phyloP scores from a whole-genome alignment of 768 basidiomycete genomes.

The Naganishia vishniacii region DNA sequence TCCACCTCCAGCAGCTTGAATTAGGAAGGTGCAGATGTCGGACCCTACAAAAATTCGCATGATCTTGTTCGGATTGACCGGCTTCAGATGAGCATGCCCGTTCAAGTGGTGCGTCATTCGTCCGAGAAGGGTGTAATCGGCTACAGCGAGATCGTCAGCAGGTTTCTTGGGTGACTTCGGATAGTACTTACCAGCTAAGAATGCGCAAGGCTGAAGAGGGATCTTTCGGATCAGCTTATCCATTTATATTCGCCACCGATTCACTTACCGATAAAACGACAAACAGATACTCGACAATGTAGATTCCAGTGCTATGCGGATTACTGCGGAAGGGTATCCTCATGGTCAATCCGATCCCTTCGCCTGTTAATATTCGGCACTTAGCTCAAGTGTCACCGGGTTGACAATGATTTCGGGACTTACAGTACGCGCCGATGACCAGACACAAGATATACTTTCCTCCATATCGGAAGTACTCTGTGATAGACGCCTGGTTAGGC shows the following conservation, averaged over 20 bases:
- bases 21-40: slow-evolving; percentile 46
- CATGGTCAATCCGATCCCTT: slow-evolving; percentile 42
- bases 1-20: slow-evolving; percentile 48
- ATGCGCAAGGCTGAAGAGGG: slow-evolving; percentile 41
- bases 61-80: slow-evolving; percentile 38
- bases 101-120: slow-evolving; percentile 39
- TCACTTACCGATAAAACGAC: slow-evolving; percentile 41
- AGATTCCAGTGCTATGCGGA: slow-evolving; percentile 39
- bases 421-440: slow-evolving; percentile 44
- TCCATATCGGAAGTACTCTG: slow-evolving; percentile 31
- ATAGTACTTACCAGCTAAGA: slow-evolving; percentile 35
- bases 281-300: slow-evolving; percentile 46
- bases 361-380: slow-evolving; percentile 16
- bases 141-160: not conserved
- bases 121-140: slow-evolving; percentile 47
- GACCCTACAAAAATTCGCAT: slow-evolving; percentile 44
- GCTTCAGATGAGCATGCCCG: slow-evolving; percentile 36
- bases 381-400: not conserved
- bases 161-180: not conserved
- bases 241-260: not conserved
- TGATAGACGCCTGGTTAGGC: not conserved
- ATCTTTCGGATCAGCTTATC: not conserved
- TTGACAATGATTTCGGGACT: not conserved
- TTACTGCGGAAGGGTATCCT: slow-evolving; percentile 41
- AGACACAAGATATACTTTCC: slow-evolving; percentile 43